These are phyloP conservation scores for Beauveria bassiana DNA, from an alignment of 2,329 filamentous ascomycete genomes.

Conservation along the genomic window DNA sequence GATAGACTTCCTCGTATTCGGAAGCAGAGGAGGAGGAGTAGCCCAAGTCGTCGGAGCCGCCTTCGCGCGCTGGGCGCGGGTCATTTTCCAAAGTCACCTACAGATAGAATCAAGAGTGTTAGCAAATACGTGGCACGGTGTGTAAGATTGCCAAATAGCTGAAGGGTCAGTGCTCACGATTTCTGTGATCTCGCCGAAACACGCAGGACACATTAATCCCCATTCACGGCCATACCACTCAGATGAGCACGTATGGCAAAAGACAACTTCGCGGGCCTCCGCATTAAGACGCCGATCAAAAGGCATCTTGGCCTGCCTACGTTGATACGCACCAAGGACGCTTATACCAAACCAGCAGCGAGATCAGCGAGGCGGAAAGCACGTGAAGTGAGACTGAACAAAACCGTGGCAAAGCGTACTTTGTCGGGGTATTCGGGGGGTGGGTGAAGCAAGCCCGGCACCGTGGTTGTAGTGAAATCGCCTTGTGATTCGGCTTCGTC, in stretches of 20 bases:
- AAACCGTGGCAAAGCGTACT: not conserved
- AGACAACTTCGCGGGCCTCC: slow-evolving; percentile 62
- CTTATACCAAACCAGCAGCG: slow-evolving; percentile 49
- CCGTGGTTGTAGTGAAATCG: not conserved
- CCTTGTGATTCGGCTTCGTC: not conserved
- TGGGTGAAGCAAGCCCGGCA: not conserved
- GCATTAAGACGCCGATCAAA: slow-evolving; percentile 38
- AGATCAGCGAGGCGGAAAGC: slow-evolving; percentile 47
- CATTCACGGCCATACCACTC: slow-evolving; percentile 73
- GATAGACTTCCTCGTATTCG: too few species aligned
- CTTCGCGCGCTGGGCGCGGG: slow-evolving; percentile 39
- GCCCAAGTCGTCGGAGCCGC: not conserved
- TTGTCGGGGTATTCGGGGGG: not conserved
- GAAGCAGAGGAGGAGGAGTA: too few species aligned
- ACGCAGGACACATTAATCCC: slow-evolving; percentile 67
- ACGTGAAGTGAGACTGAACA: slow-evolving; percentile 46
- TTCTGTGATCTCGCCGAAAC: slow-evolving; percentile 71
- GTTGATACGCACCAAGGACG: slow-evolving; percentile 47
- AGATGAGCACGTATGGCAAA: slow-evolving; percentile 71
- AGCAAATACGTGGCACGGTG: not conserved
- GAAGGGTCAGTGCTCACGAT: slow-evolving; percentile 53
- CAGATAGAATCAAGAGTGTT: not conserved
- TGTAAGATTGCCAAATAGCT: not conserved
- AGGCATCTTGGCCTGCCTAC: slow-evolving; percentile 35
- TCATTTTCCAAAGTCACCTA: slow-evolving; percentile 53